Base-by-base conservation (phyloP, 768 basidiomycete genomes). In the Hericium coralloides region DNA sequence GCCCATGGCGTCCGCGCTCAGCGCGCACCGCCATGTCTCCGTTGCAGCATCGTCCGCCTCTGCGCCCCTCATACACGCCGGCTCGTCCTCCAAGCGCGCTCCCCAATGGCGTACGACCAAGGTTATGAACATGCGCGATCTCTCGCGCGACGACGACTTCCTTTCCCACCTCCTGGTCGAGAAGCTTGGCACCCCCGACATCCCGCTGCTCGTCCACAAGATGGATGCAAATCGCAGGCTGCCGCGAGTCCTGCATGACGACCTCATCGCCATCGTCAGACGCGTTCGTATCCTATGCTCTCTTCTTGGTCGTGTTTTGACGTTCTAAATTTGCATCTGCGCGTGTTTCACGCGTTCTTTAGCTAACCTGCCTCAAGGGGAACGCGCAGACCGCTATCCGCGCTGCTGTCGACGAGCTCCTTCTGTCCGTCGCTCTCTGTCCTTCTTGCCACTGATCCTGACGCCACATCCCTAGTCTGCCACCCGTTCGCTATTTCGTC, bases 101-200 rank as follows among this genome's bases (percentile, higher is more conserved):
- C 23, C 26, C 52, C 41, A 53, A 60, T 92, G 89, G 89, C 83
- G 86, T 45, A 84, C 84, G 18, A 92, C 89, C 51, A 91, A 88
- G 77, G 85, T 89, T 64, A 92, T 92, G 89, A 89, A 89, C 74
- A 87, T 89, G 79, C 81, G 81, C 71, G 91, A 93, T 81, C 81
- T 93, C 59, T 88, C 90, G 66, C 84, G 82, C 70, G 91, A 93
- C 73, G 91, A 93, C 70, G 91, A 93, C 73, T 92, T 92, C 69
- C 84, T 93, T 68, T 88, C 86, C 66, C 88, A 92, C 73, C 79
- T 93, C 39, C 82, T 93, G 57, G 88, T 93, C 60, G 90, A 93
- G 74, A 92, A 92, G 64, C 81, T 93, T 37, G 90, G 91, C 47
- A 89, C 89, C 3, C 87, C 87, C 36, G 72, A 65, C 38, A 85